These are phyloP conservation scores for Lentinula edodes DNA, from an alignment of 768 basidiomycete species.

Conservation along the genomic window DNA sequence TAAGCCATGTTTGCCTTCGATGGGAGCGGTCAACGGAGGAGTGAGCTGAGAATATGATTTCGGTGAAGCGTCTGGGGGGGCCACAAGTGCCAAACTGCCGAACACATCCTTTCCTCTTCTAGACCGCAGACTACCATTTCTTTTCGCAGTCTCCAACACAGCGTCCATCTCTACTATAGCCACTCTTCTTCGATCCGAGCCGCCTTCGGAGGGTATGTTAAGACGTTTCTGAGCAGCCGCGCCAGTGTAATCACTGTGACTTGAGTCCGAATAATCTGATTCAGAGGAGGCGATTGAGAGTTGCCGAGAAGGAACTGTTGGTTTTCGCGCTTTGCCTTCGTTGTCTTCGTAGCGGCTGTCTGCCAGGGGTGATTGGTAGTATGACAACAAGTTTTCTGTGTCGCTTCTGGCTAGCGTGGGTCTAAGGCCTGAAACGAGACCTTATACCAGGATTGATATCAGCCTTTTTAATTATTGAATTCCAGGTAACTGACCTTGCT, in stretches of 20 bases:
- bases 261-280: conserved; percentile 48
- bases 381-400: conserved; percentile 41
- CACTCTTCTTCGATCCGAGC: conserved; percentile 58
- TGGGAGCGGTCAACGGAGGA: conserved; percentile 46
- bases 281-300: conserved; percentile 33
- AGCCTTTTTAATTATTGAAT: neutral
- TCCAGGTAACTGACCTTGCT: conserved; percentile 1
- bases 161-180: conserved; percentile 55
- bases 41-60: conserved; percentile 47
- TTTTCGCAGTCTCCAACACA: neutral
- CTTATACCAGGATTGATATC: neutral
- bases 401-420: conserved; percentile 25
- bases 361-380: conserved; percentile 53
- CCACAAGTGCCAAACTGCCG: conserved; percentile 58
- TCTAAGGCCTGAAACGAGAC: conserved; percentile 10
- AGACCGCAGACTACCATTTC: neutral
- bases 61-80: conserved; percentile 64
- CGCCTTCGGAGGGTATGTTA: conserved; percentile 52
- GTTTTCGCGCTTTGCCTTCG: conserved; percentile 15
- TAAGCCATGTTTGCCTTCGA: conserved; percentile 13
- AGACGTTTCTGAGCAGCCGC: conserved; percentile 34
- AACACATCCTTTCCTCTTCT: neutral
- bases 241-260: conserved; percentile 14
- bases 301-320: conserved; percentile 14
- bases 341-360: conserved; percentile 20